phyloP scores from a whole-genome alignment of 495 filamentous ascomycete species.

The Aspergillus homomorphus region DNA sequence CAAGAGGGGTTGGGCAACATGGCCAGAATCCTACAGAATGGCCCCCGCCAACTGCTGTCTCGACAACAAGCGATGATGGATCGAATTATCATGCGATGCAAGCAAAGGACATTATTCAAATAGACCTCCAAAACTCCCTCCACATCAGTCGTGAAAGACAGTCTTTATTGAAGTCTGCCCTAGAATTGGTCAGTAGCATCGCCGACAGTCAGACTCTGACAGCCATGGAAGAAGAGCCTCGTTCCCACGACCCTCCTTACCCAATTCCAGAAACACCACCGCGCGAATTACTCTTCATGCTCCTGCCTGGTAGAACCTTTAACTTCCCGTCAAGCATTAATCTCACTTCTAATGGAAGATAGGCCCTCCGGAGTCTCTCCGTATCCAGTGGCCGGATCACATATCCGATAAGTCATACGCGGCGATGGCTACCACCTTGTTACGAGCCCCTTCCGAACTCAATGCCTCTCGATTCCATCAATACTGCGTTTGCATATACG shows the following conservation, averaged over 20 bases:
- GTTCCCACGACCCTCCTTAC: background rate
- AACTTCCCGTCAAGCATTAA: background rate
- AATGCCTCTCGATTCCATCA: constrained; percentile 28
- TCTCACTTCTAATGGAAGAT: constrained; percentile 5
- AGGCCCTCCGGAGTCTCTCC: constrained; percentile 12
- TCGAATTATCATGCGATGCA: constrained; percentile 28
- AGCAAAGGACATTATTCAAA: constrained; percentile 24
- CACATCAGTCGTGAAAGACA: constrained; percentile 21
- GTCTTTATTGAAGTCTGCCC: constrained; percentile 22
- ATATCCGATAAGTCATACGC: constrained; percentile 24
- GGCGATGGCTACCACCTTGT: constrained; percentile 20
- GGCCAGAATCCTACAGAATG: background rate
- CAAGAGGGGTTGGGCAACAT: no score
- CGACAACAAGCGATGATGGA: constrained; percentile 8
- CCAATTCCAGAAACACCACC: constrained; percentile 18
- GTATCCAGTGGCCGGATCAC: constrained; percentile 30
- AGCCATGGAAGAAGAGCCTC: constrained; percentile 3
- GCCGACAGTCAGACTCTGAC: constrained; percentile 10
- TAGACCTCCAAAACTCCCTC: constrained; percentile 23
- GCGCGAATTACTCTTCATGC: constrained; percentile 27
- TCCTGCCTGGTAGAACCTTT: constrained; percentile 22
- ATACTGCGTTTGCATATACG: constrained; percentile 29
- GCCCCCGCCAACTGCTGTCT: constrained; percentile 2
- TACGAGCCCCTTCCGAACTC: constrained; percentile 11
- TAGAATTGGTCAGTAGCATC: constrained; percentile 24